A percentile compares a stretch with the other conserved stretches of the same genome.
Conservation (phyloP, 2,329 filamentous ascomycete genomes). For the Truncatella angustata region DNA sequence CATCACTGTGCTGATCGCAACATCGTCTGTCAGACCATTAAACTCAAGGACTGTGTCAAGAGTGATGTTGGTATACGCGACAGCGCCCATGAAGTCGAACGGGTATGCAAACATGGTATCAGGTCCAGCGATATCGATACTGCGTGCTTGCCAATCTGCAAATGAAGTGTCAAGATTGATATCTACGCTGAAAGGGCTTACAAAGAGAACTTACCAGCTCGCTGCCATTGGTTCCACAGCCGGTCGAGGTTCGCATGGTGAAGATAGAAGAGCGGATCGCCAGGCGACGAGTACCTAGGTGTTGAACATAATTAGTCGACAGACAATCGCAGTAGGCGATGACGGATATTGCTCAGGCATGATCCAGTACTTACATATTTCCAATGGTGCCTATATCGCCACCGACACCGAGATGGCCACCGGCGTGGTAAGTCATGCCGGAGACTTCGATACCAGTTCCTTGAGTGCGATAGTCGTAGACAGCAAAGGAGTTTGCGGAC, state of each 20-base stretch:
- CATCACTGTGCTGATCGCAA: neutral
- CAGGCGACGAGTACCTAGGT: slow-evolving; percentile 17
- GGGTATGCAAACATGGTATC: slow-evolving; percentile 31
- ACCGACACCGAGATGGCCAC: slow-evolving; percentile 25
- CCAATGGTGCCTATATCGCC: slow-evolving; percentile 18
- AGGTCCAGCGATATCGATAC: slow-evolving; percentile 29
- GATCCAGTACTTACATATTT: no score
- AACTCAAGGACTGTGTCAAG: neutral
- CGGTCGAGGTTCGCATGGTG: slow-evolving; percentile 27
- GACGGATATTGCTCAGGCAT: no score
- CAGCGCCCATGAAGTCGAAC: slow-evolving; percentile 29
- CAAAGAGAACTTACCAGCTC: neutral
- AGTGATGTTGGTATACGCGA: slow-evolving; percentile 26
- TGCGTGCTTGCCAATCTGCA: slow-evolving; percentile 24
- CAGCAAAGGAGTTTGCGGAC: slow-evolving; percentile 19
- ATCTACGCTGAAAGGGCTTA: no score
- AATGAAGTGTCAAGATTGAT: neutral
- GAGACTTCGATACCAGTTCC: slow-evolving; percentile 17
- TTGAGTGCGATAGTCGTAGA: slow-evolving; percentile 25
- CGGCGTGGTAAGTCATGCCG: slow-evolving; percentile 22
- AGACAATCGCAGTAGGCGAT: no score
- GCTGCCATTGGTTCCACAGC: slow-evolving; percentile 29
- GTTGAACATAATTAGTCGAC: no score
- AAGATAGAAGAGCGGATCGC: slow-evolving; percentile 33
- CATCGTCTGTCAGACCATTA: neutral